These are phyloP conservation scores for Beauveria medogensis DNA, from an alignment of 2,329 filamentous ascomycete species.

Conservation along the genomic window DNA sequence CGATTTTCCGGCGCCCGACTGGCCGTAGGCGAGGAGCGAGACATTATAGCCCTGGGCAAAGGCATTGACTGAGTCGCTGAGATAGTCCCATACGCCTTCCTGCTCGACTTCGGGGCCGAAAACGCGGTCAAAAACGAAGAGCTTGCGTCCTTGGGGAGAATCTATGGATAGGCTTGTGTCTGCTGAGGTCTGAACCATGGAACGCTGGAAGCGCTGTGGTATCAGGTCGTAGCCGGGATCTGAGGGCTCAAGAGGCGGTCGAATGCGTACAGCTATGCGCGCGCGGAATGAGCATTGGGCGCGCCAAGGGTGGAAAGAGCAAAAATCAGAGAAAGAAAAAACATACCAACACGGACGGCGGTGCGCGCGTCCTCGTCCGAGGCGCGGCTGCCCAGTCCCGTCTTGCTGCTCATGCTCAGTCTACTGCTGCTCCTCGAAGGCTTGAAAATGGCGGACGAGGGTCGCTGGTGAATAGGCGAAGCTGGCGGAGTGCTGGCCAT, in stretches of 20 bases:
- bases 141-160: slow-evolving; percentile 81
- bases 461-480: slow-evolving; percentile 59
- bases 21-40: slow-evolving; percentile 90
- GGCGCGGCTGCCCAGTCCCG: slow-evolving; percentile 65
- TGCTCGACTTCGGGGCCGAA: slow-evolving; percentile 79
- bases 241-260: slow-evolving; percentile 70
- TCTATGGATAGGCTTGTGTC: slow-evolving; percentile 82
- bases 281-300: neutral
- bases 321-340: neutral
- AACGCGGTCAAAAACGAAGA: slow-evolving; percentile 95
- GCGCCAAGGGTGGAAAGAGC: neutral
- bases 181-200: slow-evolving; percentile 84
- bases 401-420: slow-evolving; percentile 76
- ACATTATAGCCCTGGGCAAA: slow-evolving; percentile 98
- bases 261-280: slow-evolving; percentile 73
- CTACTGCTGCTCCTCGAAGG: slow-evolving; percentile 73
- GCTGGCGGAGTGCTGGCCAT: slow-evolving; percentile 66
- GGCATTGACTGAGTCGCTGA: slow-evolving; percentile 79
- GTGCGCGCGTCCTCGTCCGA: slow-evolving; percentile 88
- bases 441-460: slow-evolving; percentile 73
- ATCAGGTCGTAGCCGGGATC: slow-evolving; percentile 95
- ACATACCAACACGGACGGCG: slow-evolving; percentile 92
- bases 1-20: slow-evolving; percentile 95
- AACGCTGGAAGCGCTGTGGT: slow-evolving; percentile 86
- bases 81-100: slow-evolving; percentile 88